A percentile compares a stretch with the other conserved stretches of the same genome.
These are phyloP conservation scores for Clausena lansium DNA, from an alignment of 345 rosid species.

Conservation along the genomic window DNA sequence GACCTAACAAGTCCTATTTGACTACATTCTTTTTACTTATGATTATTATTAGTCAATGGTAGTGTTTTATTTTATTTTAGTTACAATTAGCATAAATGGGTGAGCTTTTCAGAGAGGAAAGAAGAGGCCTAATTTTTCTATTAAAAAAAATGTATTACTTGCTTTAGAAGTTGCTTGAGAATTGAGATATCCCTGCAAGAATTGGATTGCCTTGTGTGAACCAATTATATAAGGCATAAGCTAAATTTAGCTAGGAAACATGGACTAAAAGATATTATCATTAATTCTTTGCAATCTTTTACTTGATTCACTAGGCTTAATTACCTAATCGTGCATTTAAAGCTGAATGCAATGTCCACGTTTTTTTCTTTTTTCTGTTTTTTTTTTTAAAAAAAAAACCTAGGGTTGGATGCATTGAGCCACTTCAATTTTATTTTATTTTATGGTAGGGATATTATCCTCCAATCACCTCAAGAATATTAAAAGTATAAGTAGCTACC, in stretches of 20 bases:
- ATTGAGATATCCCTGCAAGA: no score
- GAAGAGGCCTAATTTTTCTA: background rate
- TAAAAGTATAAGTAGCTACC: no score
- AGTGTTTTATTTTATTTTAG: background rate
- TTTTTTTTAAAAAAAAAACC: background rate
- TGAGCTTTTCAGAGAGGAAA: background rate
- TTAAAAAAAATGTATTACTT: background rate
- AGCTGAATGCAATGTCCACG: background rate
- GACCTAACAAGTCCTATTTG: conserved; percentile 8
- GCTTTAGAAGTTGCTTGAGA: background rate
- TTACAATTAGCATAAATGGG: background rate
- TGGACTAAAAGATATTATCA: background rate
- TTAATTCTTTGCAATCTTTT: background rate
- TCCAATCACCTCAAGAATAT: no score
- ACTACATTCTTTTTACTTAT: background rate
- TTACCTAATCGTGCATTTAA: background rate
- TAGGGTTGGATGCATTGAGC: background rate
- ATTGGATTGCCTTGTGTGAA: background rate
- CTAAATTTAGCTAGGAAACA: background rate
- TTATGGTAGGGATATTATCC: background rate
- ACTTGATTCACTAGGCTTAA: background rate
- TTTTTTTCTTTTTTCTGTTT: background rate
- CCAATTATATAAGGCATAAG: background rate
- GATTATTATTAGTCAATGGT: background rate
- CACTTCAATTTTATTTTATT: background rate